phyloP scores from a whole-genome alignment of 2,329 filamentous ascomycete genomes.

The Penicillium sp. region DNA sequence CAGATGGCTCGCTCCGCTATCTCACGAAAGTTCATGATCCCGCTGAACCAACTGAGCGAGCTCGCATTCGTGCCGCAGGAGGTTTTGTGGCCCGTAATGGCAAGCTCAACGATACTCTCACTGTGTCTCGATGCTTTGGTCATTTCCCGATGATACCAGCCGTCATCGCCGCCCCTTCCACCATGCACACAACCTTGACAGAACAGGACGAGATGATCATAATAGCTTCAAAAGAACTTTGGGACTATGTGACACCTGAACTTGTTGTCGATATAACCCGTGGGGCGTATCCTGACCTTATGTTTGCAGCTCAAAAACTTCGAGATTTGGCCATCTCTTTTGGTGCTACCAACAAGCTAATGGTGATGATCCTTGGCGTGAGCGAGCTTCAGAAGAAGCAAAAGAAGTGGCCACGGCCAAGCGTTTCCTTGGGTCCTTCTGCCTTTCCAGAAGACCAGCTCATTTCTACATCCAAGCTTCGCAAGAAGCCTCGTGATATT shows the following conservation, averaged over 20 bases:
- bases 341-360: slow-evolving; percentile 89
- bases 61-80: slow-evolving; percentile 88
- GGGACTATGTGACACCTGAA: slow-evolving; percentile 89
- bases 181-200: slow-evolving; percentile 73
- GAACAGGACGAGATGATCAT: slow-evolving; percentile 94
- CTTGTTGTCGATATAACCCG: slow-evolving; percentile 89
- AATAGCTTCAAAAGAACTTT: slow-evolving; percentile 86
- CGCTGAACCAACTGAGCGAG: slow-evolving; percentile 77
- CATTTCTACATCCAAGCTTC: slow-evolving; percentile 63
- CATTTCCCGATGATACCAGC: slow-evolving; percentile 91
- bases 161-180: slow-evolving; percentile 86
- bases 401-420: slow-evolving; percentile 72
- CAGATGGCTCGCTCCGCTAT: slow-evolving; percentile 78
- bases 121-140: slow-evolving; percentile 92
- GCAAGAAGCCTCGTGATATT: slow-evolving; percentile 59
- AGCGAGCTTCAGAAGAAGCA: slow-evolving; percentile 86
- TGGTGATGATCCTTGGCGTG: slow-evolving; percentile 98
- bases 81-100: slow-evolving; percentile 95
- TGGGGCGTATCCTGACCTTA: slow-evolving; percentile 82
- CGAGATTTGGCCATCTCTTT: slow-evolving; percentile 95
- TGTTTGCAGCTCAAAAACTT: slow-evolving; percentile 92
- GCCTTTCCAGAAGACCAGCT: slow-evolving; percentile 65
- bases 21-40: slow-evolving; percentile 93
- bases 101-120: slow-evolving; percentile 85
- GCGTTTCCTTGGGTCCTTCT: slow-evolving; percentile 80